phyloP scores from a whole-genome alignment of 306 rosid species.

The Inga leiocalycina region DNA sequence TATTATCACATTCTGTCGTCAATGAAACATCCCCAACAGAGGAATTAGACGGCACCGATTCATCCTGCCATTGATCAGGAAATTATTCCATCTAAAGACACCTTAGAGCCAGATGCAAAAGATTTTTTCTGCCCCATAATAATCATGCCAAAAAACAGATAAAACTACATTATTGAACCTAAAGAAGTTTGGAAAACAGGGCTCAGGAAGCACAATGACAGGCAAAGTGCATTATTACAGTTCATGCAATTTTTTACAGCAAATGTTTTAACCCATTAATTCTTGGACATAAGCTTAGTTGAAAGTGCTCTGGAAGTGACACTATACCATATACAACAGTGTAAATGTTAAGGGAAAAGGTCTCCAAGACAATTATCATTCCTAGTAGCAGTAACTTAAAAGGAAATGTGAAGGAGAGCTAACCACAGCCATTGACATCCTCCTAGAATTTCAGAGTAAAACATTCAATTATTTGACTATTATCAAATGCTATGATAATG shows the following conservation, averaged over 20 bases:
- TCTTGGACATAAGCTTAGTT: neutral
- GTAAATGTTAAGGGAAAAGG: slow-evolving; percentile 12
- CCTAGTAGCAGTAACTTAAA: neutral
- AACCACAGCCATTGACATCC: slow-evolving; percentile 11
- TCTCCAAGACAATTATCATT: neutral
- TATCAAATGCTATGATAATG: neutral
- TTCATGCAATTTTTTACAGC: neutral
- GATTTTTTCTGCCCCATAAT: slow-evolving; percentile 1
- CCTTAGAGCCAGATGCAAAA: slow-evolving; percentile 33
- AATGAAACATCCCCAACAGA: slow-evolving; percentile 51
- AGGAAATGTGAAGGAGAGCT: neutral
- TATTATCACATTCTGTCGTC: slow-evolving; percentile 29
- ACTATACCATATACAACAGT: neutral
- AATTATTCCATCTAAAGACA: slow-evolving; percentile 27
- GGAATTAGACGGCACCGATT: slow-evolving; percentile 48
- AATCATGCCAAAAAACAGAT: slow-evolving; percentile 7
- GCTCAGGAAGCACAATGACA: neutral
- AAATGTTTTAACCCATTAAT: neutral
- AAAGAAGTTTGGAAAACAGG: neutral
- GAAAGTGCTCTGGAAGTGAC: neutral
- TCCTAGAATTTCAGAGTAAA: neutral
- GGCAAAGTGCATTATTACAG: neutral
- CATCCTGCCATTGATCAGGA: slow-evolving; percentile 54
- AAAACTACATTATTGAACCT: slow-evolving; percentile 1
- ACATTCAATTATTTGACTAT: neutral